Conservation (phyloP, 2,329 filamentous ascomycete genomes). For the Dactylellina leptospora region DNA sequence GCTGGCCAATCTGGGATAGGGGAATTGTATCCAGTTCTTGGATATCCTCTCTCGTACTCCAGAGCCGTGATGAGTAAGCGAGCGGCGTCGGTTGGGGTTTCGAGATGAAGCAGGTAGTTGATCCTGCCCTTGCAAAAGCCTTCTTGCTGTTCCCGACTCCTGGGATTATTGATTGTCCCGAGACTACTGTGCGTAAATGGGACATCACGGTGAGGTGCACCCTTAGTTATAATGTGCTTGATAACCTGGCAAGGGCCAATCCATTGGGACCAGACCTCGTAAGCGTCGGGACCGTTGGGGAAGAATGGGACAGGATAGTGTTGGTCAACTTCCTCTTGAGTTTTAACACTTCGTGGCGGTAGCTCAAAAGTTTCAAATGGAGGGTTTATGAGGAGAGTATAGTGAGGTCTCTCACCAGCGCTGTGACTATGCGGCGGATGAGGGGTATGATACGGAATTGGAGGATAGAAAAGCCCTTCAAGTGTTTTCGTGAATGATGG, state of each 20-base stretch:
- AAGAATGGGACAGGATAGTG: constrained; percentile 27
- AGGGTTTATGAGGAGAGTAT: no score
- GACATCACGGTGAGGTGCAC: background rate
- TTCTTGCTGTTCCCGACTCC: background rate
- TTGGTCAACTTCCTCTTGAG: background rate
- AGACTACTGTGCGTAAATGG: background rate
- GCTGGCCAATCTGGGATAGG: background rate
- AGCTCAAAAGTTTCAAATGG: no score
- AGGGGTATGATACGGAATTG: no score
- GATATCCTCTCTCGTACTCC: background rate
- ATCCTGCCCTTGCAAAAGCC: background rate
- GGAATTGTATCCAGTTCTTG: background rate
- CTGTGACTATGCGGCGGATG: no score
- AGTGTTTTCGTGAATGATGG: constrained; percentile 17
- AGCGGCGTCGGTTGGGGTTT: background rate
- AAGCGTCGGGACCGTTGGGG: background rate
- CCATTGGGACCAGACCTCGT: constrained; percentile 26
- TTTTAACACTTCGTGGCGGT: no score
- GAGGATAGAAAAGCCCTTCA: constrained; percentile 5
- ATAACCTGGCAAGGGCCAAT: constrained; percentile 14
- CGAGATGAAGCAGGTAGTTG: constrained; percentile 14
- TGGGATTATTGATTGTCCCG: background rate
- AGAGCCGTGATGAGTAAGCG: background rate
- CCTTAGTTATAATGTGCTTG: constrained; percentile 17
- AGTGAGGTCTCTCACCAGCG: no score